phyloP scores from a whole-genome alignment of 805 yeast species.

The Candida pini region DNA sequence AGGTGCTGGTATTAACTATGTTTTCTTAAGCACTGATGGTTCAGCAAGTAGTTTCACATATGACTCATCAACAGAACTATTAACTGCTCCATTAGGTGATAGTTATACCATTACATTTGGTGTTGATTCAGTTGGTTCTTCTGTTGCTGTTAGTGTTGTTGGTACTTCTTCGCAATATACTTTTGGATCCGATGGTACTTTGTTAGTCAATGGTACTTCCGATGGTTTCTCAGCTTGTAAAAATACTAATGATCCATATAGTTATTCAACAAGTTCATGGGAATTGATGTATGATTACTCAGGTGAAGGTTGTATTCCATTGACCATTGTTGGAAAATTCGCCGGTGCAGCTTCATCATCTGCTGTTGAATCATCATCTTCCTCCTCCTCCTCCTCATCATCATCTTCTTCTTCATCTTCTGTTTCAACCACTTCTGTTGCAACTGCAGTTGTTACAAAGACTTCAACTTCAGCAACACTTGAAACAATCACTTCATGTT shows the following conservation, averaged over 20 bases:
- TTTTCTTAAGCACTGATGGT: conserved; percentile 24
- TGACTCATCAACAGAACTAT: conserved; percentile 6
- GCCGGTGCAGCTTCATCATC: not conserved
- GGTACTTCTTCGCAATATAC: conserved; percentile 3
- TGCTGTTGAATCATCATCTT: not conserved
- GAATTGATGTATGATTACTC: conserved; percentile 21
- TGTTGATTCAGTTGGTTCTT: conserved; percentile 1
- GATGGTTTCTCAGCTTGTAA: conserved; percentile 36
- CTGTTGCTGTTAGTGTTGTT: conserved; percentile 6
- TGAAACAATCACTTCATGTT: no score
- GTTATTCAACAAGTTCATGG: conserved; percentile 26
- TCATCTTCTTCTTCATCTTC: not conserved
- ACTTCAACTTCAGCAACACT: not conserved
- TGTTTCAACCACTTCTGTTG: not conserved
- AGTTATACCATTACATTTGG: conserved; percentile 1
- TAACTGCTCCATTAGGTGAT: conserved; percentile 1
- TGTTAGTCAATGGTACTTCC: conserved; percentile 28
- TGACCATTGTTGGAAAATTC: conserved; percentile 2
- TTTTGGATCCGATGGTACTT: conserved; percentile 17
- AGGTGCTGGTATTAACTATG: conserved; percentile 41
- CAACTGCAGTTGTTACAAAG: not conserved
- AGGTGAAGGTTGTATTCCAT: conserved; percentile 9
- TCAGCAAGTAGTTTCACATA: conserved; percentile 18
- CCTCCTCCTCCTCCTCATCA: not conserved
- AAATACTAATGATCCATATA: conserved; percentile 40